Conservation (phyloP, 2,329 filamentous ascomycete species). For the Tolypocladium endophyticum region DNA sequence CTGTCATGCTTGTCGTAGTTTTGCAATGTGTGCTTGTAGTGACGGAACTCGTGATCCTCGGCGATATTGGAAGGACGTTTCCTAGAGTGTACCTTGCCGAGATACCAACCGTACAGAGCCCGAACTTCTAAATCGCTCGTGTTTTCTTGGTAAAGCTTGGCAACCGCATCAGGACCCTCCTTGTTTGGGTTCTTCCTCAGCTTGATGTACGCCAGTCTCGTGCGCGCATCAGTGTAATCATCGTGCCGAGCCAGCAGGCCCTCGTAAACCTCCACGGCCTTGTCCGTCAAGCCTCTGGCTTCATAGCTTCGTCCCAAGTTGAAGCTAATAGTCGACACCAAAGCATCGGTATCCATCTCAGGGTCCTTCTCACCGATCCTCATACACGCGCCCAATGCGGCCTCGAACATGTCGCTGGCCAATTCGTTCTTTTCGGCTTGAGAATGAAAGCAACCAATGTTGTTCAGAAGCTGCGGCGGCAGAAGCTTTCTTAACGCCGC, state of each 20-base stretch:
- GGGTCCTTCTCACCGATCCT: slow-evolving; percentile 67
- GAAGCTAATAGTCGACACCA: slow-evolving; percentile 94
- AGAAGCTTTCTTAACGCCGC: slow-evolving; percentile 63
- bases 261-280: slow-evolving; percentile 83
- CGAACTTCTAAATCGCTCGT: slow-evolving; percentile 83
- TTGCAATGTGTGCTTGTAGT: slow-evolving; percentile 93
- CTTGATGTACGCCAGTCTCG: slow-evolving; percentile 82
- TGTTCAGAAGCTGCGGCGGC: slow-evolving; percentile 87
- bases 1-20: slow-evolving; percentile 94
- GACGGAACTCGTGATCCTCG: slow-evolving; percentile 84
- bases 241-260: slow-evolving; percentile 73
- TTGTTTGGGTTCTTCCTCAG: slow-evolving; percentile 71
- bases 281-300: slow-evolving; percentile 65
- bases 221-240: slow-evolving; percentile 87
- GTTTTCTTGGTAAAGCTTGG: slow-evolving; percentile 76
- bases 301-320: slow-evolving; percentile 93
- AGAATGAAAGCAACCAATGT: slow-evolving; percentile 93
- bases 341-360: slow-evolving; percentile 73
- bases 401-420: slow-evolving; percentile 82
- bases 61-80: slow-evolving; percentile 71
- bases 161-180: slow-evolving; percentile 76
- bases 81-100: slow-evolving; percentile 69
- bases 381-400: slow-evolving; percentile 80
- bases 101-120: slow-evolving; percentile 89
- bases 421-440: slow-evolving; percentile 72